Percentiles rank a stretch among this genome's conserved stretches.
Evolutionary conservation across 2,329 filamentous ascomycete genomes (phyloP).

Genomic region (Ophiosphaerella korrae): DNA sequence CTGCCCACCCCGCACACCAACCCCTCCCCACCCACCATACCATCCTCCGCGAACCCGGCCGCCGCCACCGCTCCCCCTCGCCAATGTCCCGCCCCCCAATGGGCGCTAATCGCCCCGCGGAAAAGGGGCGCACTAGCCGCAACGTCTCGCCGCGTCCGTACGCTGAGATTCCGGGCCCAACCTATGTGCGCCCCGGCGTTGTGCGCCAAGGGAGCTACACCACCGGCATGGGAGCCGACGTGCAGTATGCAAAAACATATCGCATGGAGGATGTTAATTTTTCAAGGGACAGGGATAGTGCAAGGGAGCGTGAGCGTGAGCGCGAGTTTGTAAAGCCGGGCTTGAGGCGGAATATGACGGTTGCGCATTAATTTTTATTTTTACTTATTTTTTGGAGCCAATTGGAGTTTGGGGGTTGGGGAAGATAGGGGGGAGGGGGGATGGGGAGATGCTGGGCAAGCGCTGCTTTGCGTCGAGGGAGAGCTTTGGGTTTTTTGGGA

Average conservation of each 20-base stretch:
- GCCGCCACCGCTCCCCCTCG: conserved; percentile 34
- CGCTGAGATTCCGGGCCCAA: conserved; percentile 21
- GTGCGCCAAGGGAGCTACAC: conserved; percentile 38
- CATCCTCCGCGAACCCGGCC: conserved; percentile 39
- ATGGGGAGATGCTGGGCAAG: too few species aligned
- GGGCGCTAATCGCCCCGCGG: conserved; percentile 35
- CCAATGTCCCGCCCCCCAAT: conserved; percentile 41
- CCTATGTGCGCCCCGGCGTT: conserved; percentile 13
- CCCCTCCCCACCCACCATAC: conserved; percentile 24
- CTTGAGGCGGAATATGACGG: too few species aligned
- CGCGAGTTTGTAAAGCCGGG: too few species aligned
- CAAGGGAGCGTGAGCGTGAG: conserved; percentile 1
- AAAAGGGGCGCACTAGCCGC: conserved; percentile 31
- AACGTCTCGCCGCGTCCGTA: conserved; percentile 27
- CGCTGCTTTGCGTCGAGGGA: too few species aligned
- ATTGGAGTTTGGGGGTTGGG: too few species aligned
- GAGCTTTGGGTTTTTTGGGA: too few species aligned
- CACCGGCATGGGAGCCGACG: conserved; percentile 23
- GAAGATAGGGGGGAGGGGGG: too few species aligned
- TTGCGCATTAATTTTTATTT: too few species aligned
- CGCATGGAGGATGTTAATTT: conserved; percentile 47
- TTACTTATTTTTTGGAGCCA: too few species aligned
- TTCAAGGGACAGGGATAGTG: conserved; percentile 26
- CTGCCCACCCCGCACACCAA: conserved; percentile 24
- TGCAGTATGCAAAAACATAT: conserved; percentile 36